Base-by-base conservation (phyloP, 352 stramenopile genomes). In the Pythium volutum region DNA sequence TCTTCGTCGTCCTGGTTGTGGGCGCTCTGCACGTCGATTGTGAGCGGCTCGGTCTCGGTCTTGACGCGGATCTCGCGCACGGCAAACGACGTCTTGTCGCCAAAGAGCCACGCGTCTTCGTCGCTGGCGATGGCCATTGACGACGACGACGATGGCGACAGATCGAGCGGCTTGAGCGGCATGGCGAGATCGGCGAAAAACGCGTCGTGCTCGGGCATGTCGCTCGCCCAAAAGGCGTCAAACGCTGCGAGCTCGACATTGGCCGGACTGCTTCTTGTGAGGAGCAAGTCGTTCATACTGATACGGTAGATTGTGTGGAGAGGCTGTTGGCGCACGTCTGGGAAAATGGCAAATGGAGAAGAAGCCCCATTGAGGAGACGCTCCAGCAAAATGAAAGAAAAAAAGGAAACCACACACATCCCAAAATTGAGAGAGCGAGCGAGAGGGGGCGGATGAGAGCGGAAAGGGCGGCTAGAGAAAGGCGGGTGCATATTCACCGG, bases 71-170 rank as follows among this genome's bases (percentile, higher is more conserved):
- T 59, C 14, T 62, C 62, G 48, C 62, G 36, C 23, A 68, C 45
- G 12, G 53, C 38, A 39, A 68, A 55, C 22, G 45, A 54, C 27
- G 49, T 51, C 39, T 68, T 68, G 43, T 59, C 49, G 59, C 29
- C 50, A 42, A 63, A 53, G 27, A 68, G 62, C 62, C 62, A 68
- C 62, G 62, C 62, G 55, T 68, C 62, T 42, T 68, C 62, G 34
- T 68, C 62, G n/a, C 33, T 20, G 15, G n/a, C 16, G 22, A 10
- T n/a, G 18, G 33, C 26, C 4, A 39, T 15, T n/a, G 25, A 36
- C 16, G 15, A 25, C 8, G 31, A 15, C 31, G 31, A 36, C 8
- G 31, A 2, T 0, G 31, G 10, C 11, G 29, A 18, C 11, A 68
- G 46, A 23, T 62, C 53, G 22, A 62, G 23, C 11, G 53, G 62